Percentiles rank a stretch among this genome's conserved stretches.
These are phyloP conservation scores for Pseudozyma flocculosa DNA, from an alignment of 1,284 basidiomycete species.

Conservation along the genomic window DNA sequence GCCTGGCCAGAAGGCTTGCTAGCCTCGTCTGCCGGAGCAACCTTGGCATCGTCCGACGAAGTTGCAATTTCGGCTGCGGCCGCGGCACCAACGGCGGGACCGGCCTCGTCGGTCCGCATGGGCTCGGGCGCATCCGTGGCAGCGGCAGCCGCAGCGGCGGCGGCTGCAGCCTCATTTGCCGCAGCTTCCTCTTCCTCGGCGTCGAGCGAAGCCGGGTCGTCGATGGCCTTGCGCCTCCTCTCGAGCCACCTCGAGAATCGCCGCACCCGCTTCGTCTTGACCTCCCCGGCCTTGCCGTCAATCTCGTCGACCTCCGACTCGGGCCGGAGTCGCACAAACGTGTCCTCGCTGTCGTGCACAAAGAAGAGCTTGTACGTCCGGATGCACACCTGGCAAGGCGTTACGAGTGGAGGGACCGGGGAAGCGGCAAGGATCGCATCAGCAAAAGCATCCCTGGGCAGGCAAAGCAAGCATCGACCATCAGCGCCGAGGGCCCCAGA, in stretches of 20 bases:
- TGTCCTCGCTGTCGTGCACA: conserved; percentile 59
- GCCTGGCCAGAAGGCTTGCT: too few relatives aligned
- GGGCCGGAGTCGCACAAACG: conserved; percentile 48
- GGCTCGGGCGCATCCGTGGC: not conserved
- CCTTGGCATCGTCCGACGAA: too few relatives aligned
- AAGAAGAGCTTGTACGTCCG: conserved; percentile 61
- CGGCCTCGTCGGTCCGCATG: not conserved
- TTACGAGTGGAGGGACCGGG: too few relatives aligned
- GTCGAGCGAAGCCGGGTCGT: conserved; percentile 11
- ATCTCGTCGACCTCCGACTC: conserved; percentile 18
- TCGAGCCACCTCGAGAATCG: conserved; percentile 45
- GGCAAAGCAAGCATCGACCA: too few relatives aligned
- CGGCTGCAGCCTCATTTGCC: conserved; percentile 4
- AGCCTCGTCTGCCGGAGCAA: too few relatives aligned
- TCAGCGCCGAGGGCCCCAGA: not conserved
- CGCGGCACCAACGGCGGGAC: too few relatives aligned
- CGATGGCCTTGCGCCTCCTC: conserved; percentile 36
- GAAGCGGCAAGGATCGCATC: too few relatives aligned
- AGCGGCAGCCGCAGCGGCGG: conserved; percentile 2
- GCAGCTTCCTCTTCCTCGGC: conserved; percentile 1
- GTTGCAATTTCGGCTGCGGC: too few relatives aligned
- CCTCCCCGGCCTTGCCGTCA: conserved; percentile 17
- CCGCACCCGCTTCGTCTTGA: conserved; percentile 15
- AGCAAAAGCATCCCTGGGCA: too few relatives aligned
- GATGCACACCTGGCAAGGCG: conserved; percentile 58